Conservation (phyloP, 352 stramenopile genomes). For the Phytophthora sansomeana region DNA sequence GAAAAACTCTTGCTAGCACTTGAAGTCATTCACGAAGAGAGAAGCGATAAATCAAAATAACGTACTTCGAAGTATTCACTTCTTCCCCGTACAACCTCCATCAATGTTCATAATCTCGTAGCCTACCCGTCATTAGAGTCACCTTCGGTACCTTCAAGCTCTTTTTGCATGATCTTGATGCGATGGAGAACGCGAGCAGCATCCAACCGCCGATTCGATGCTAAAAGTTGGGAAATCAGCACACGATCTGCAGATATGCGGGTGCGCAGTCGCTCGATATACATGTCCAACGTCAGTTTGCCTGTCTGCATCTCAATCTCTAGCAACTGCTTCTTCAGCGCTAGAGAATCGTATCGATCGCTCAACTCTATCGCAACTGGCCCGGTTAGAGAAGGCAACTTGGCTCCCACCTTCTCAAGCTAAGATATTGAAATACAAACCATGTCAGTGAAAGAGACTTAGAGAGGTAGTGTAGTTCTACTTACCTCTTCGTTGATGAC, state of each 20-base stretch:
- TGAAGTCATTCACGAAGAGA: slow-evolving; percentile 35
- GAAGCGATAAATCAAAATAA: background rate
- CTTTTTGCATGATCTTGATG: slow-evolving; percentile 84
- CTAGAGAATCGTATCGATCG: slow-evolving; percentile 74
- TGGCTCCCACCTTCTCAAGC: slow-evolving; percentile 73
- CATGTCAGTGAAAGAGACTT: slow-evolving; percentile 6
- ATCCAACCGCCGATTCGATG: slow-evolving; percentile 53
- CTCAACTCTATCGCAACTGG: slow-evolving; percentile 41
- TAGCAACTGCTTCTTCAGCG: slow-evolving; percentile 81
- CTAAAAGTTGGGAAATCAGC: slow-evolving; percentile 56
- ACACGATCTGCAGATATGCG: slow-evolving; percentile 62
- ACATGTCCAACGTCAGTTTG: slow-evolving; percentile 79
- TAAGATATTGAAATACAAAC: slow-evolving; percentile 21
- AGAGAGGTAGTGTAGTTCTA: background rate
- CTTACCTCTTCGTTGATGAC: slow-evolving; percentile 86
- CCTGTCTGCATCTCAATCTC: slow-evolving; percentile 88
- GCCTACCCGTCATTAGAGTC: slow-evolving; percentile 24
- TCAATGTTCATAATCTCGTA: background rate
- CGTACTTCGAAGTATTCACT: too few species aligned
- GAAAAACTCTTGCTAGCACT: slow-evolving; percentile 45
- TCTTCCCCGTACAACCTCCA: background rate
- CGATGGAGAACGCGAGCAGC: slow-evolving; percentile 76
- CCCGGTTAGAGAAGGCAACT: slow-evolving; percentile 51
- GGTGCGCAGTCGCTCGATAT: slow-evolving; percentile 56
- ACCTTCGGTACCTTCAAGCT: slow-evolving; percentile 56